Percentiles rank a stretch among this genome's conserved stretches.
Conservation (phyloP, 1,139 yeast species). For the Candida tetrigidarum region DNA sequence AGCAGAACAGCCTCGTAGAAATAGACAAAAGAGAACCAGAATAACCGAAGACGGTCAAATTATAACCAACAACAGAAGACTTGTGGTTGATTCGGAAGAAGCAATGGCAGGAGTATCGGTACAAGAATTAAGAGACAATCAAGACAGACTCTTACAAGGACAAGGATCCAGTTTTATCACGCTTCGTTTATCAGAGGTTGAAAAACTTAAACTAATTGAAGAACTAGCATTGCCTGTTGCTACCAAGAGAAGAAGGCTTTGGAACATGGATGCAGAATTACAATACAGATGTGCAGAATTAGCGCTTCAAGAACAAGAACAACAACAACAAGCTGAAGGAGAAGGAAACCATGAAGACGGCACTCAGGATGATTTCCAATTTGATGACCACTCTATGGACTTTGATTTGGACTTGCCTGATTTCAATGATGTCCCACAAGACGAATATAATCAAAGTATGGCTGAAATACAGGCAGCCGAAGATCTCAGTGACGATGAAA, state of each 20-base stretch:
- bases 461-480: slow-evolving; percentile 18
- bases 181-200: slow-evolving; percentile 32
- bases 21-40: slow-evolving; percentile 34
- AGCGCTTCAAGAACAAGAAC: slow-evolving; percentile 29
- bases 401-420: slow-evolving; percentile 48
- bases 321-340: slow-evolving; percentile 24
- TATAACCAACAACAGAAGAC: slow-evolving; percentile 43
- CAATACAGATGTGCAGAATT: slow-evolving; percentile 35
- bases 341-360: no score
- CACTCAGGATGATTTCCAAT: slow-evolving; percentile 22
- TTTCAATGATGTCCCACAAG: slow-evolving; percentile 24
- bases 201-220: slow-evolving; percentile 39
- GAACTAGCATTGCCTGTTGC: slow-evolving; percentile 37
- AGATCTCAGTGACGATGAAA: slow-evolving; percentile 19
- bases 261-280: slow-evolving; percentile 40
- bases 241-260: slow-evolving; percentile 32
- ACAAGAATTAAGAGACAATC: slow-evolving; percentile 37
- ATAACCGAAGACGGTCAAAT: slow-evolving; percentile 43
- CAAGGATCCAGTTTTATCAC: slow-evolving; percentile 24
- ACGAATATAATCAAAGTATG: slow-evolving; percentile 13
- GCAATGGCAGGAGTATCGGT: slow-evolving; percentile 44
- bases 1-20: slow-evolving; percentile 22
- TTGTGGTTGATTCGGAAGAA: slow-evolving; percentile 37
- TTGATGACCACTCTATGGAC: slow-evolving; percentile 27
- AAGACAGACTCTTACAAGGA: slow-evolving; percentile 24